A percentile compares a stretch with the other conserved stretches of the same genome.
phyloP scores from a whole-genome alignment of 2,329 filamentous ascomycete genomes.

The Bipolaris oryzae region DNA sequence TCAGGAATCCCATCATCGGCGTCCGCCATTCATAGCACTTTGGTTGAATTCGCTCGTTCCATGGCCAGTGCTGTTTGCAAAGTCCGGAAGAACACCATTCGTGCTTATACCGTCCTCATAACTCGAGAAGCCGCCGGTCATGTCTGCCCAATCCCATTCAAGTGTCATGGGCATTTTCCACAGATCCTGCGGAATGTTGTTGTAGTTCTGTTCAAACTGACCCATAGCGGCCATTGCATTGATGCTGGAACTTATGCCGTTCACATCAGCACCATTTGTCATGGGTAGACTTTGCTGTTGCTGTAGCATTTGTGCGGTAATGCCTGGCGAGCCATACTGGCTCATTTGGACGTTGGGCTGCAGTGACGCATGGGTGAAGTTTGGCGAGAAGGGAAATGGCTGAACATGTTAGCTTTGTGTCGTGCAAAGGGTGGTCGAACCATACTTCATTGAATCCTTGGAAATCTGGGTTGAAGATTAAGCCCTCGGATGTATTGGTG shows the following conservation, averaged over 20 bases:
- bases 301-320: constrained; percentile 41
- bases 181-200: constrained; percentile 79
- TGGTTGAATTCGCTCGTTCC: constrained; percentile 45
- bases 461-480: constrained; percentile 47
- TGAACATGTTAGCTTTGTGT: constrained; percentile 26
- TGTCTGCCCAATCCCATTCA: constrained; percentile 80
- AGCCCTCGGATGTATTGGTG: constrained; percentile 21
- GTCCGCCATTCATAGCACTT: constrained; percentile 40
- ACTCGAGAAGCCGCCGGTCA: constrained; percentile 46
- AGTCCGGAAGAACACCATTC: constrained; percentile 48
- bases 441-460: constrained; percentile 48
- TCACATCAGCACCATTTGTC: constrained; percentile 30
- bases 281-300: constrained; percentile 33
- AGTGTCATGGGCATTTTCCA: constrained; percentile 97
- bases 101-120: constrained; percentile 49
- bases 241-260: constrained; percentile 32
- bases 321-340: constrained; percentile 40
- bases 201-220: constrained; percentile 78
- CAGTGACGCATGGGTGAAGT: constrained; percentile 49
- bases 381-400: constrained; percentile 50
- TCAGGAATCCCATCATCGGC: constrained; percentile 10
- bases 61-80: constrained; percentile 30
- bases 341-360: constrained; percentile 34
- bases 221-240: constrained; percentile 43
- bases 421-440: not conserved